Conservation (phyloP, 2,329 filamentous ascomycete species). For the Penicillium rolfsii region DNA sequence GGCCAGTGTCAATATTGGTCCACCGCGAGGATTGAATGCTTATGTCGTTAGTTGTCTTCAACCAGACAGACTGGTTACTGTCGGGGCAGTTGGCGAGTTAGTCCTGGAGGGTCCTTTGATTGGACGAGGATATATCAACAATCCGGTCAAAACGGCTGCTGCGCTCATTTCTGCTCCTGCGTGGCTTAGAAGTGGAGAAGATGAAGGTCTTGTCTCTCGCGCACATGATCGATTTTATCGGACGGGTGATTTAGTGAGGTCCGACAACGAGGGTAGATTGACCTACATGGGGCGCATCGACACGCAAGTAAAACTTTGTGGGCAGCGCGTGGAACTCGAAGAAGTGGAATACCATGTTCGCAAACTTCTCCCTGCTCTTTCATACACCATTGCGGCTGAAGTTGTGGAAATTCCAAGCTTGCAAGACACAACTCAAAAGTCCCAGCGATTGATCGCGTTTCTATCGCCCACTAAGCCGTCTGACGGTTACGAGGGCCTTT, state of each 20-base stretch:
- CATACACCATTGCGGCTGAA: background rate
- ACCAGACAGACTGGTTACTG: slow-evolving; percentile 37
- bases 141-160: slow-evolving; percentile 29
- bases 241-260: slow-evolving; percentile 53
- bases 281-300: slow-evolving; percentile 82
- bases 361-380: background rate
- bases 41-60: slow-evolving; percentile 11
- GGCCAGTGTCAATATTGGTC: background rate
- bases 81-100: slow-evolving; percentile 51
- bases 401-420: background rate
- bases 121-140: slow-evolving; percentile 36
- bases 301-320: slow-evolving; percentile 83
- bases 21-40: slow-evolving; percentile 9
- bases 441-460: background rate
- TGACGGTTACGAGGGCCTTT: background rate
- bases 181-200: slow-evolving; percentile 47
- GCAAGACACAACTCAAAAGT: background rate
- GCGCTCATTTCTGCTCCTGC: slow-evolving; percentile 32
- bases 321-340: slow-evolving; percentile 78
- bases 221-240: slow-evolving; percentile 38
- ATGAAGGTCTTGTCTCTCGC: background rate
- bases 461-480: background rate
- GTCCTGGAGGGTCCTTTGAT: slow-evolving; percentile 43
- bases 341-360: slow-evolving; percentile 61
- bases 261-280: slow-evolving; percentile 67